phyloP scores from a whole-genome alignment of 768 basidiomycete genomes.

The Kwoniella botswanensis region DNA sequence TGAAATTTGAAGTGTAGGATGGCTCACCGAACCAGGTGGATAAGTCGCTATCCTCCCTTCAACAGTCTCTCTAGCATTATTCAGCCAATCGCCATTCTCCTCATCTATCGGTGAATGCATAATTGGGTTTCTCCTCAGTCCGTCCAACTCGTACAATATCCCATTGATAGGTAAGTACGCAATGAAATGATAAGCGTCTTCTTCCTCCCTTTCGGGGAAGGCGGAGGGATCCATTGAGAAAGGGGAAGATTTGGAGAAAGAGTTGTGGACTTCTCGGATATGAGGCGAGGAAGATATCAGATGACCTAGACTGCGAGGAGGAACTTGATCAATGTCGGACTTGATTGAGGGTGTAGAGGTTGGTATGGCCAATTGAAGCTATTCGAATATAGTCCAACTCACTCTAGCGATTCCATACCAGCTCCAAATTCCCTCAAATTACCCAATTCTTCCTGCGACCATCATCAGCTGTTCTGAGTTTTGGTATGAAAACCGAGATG shows the following conservation, averaged over 20 bases:
- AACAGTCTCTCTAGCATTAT: conserved; percentile 80
- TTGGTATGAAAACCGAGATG: no score
- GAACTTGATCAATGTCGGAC: neutral
- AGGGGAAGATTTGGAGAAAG: conserved; percentile 85
- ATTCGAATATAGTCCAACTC: conserved; percentile 19
- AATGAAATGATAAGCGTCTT: conserved; percentile 96
- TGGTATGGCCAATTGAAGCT: neutral
- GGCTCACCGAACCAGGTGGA: conserved; percentile 78
- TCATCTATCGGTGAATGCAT: conserved; percentile 73
- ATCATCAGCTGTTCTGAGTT: neutral
- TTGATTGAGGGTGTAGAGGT: neutral
- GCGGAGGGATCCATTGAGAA: conserved; percentile 82
- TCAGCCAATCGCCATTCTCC: conserved; percentile 79
- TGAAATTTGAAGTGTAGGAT: no score
- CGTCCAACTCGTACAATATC: conserved; percentile 89
- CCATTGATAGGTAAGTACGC: conserved; percentile 87
- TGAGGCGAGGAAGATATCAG: conserved; percentile 57
- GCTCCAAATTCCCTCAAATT: conserved; percentile 77
- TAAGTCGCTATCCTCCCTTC: conserved; percentile 88
- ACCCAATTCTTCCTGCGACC: conserved; percentile 67
- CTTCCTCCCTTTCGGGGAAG: conserved; percentile 65
- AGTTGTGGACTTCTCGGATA: conserved; percentile 74
- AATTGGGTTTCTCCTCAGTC: conserved; percentile 77
- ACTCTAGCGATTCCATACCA: conserved; percentile 77
- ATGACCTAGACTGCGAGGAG: conserved; percentile 51